Evolutionary conservation across 306 rosid genomes (phyloP).

Genomic region (Cucumis melo): DNA sequence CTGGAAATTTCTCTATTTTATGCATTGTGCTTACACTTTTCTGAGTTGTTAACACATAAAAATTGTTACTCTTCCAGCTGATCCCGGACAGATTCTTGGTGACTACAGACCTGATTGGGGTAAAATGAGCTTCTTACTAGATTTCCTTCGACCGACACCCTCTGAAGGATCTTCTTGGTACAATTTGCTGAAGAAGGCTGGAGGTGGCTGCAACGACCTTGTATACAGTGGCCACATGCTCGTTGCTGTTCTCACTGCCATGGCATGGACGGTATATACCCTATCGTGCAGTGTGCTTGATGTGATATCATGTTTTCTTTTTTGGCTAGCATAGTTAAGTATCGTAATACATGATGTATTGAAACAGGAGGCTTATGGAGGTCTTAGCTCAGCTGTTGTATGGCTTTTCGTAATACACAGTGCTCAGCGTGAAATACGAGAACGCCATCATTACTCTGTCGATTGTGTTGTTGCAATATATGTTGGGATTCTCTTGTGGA

Average conservation of each 20-base stretch:
- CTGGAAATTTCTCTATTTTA: not conserved
- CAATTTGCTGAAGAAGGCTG: constrained; percentile 70
- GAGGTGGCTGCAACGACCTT: constrained; percentile 97
- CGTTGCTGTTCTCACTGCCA: constrained; percentile 90
- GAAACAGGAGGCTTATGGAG: constrained; percentile 94
- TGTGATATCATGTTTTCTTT: not conserved
- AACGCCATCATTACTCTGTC: constrained; percentile 74
- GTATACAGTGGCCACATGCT: constrained; percentile 92
- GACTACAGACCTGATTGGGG: constrained; percentile 78
- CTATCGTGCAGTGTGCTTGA: not conserved
- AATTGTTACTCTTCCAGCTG: constrained; percentile 33
- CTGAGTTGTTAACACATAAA: not conserved
- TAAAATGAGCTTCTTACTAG: constrained; percentile 57
- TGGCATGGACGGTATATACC: constrained; percentile 91
- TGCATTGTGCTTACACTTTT: not conserved
- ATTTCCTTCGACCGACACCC: constrained; percentile 62
- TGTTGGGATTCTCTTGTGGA: constrained; percentile 87
- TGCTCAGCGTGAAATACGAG: constrained; percentile 89
- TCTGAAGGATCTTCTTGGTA: constrained; percentile 71
- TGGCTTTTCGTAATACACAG: constrained; percentile 81
- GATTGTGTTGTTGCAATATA: constrained; percentile 81
- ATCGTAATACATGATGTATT: not conserved
- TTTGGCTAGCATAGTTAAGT: not conserved
- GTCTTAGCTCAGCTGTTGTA: constrained; percentile 66
- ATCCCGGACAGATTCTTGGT: constrained; percentile 30